Conservation (phyloP, 1,284 basidiomycete genomes). For the Golubevia sp. region DNA sequence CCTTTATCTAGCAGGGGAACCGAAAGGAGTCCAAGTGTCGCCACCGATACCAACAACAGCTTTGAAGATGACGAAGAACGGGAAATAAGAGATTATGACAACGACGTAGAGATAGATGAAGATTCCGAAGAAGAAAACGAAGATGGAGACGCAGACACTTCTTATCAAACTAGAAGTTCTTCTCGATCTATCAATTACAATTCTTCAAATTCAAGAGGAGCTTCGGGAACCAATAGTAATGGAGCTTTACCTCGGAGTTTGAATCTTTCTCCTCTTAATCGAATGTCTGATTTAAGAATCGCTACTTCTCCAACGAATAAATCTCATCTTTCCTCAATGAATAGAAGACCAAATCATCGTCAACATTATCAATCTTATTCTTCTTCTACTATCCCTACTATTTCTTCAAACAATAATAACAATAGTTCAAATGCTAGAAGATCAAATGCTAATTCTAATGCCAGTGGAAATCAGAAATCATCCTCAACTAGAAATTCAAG, state of each 20-base stretch:
- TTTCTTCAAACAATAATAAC: not conserved
- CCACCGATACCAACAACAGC: not conserved
- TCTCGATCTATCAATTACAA: too few relatives aligned
- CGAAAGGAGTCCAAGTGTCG: not conserved
- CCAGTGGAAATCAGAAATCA: not conserved
- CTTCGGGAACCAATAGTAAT: too few relatives aligned
- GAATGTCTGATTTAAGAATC: too few relatives aligned
- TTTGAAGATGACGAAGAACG: not conserved
- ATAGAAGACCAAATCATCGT: too few relatives aligned
- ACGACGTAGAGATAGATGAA: too few relatives aligned
- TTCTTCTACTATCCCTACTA: not conserved
- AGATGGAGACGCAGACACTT: not conserved
- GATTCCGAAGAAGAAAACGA: not conserved
- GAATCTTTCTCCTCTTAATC: too few relatives aligned
- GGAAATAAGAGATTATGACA: too few relatives aligned
- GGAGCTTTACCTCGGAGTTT: too few relatives aligned
- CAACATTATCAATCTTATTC: too few relatives aligned
- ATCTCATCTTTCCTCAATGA: too few relatives aligned
- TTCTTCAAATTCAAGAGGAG: too few relatives aligned
- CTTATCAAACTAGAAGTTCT: not conserved
- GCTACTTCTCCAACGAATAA: too few relatives aligned
- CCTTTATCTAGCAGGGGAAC: not conserved
- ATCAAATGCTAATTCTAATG: not conserved
- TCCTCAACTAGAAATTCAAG: not conserved
- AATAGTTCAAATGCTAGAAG: not conserved